Evolutionary conservation across 768 basidiomycete genomes (phyloP), one percentile per base, ranked within the genome.

Genomic region (Plicaturopsis crispa): DNA sequence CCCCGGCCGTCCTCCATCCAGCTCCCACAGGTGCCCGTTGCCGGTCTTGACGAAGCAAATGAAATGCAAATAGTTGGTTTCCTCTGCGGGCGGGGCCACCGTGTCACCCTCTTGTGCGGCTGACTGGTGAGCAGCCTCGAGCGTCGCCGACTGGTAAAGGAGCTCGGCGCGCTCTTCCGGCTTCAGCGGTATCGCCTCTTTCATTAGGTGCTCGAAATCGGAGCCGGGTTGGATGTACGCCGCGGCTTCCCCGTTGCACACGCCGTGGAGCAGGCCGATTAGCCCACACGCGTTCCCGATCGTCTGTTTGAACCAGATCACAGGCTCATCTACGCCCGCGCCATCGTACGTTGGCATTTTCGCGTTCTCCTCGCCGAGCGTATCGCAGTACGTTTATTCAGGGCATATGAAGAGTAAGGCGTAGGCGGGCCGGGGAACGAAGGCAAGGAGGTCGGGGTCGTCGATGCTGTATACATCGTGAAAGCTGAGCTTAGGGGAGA

Each of bases 281-380:
- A 65, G 46, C 2, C 63, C 63, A 38, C 63, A 65, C 2, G 63
- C 63, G 36, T 65, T 63, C 14, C 53, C 43, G 31, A 65, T 65
- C 16, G 61, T 62, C 40, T 65, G 63, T 32, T 57, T 41, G 44
- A 55, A 61, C 62, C 62, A 65, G 14, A 61, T 41, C n/a, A 56
- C 59, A 8, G 52, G 51, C 39, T 63, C 63, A 6, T 39, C 44
- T 23, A 52, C 50, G 16, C 61, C 63, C 21, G 41, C 43, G 13
- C 59, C 60, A 14, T 44, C 45, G 38, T 63, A 63, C 6, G 43
- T 46, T 1, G 45, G 40, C 37, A 49, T 50, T 2, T 42, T 33
- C 13, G 49, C 48, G 24, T 60, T 54, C 24, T 53, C 49, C 13
- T 51, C 49, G 6, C 40, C 44, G 12, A 38, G 19, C 13, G 42